Evolutionary conservation across 2,329 filamentous ascomycete species (phyloP).

Genomic region (Nemania sp.): DNA sequence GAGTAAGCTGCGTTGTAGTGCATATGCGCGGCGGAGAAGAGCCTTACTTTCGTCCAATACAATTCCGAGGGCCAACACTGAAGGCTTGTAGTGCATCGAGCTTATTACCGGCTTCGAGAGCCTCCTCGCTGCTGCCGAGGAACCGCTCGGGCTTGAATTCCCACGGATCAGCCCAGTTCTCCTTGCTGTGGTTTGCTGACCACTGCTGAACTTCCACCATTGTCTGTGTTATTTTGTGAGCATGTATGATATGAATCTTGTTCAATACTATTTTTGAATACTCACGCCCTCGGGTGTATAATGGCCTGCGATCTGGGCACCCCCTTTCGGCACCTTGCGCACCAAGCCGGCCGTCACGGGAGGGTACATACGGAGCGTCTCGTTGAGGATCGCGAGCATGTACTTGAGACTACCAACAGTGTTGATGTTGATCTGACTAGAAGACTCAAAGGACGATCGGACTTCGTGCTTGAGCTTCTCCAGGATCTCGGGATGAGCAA

Average conservation of each 20-base stretch:
- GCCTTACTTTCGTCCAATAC: slow-evolving; percentile 46
- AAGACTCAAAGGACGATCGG: slow-evolving; percentile 41
- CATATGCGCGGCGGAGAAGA: neutral
- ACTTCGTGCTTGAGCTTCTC: slow-evolving; percentile 45
- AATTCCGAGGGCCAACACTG: slow-evolving; percentile 43
- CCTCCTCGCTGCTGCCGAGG: slow-evolving; percentile 31
- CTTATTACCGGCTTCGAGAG: slow-evolving; percentile 38
- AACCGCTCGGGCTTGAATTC: slow-evolving; percentile 47
- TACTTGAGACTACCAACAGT: slow-evolving; percentile 43
- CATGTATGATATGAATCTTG: neutral
- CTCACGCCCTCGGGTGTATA: slow-evolving; percentile 36
- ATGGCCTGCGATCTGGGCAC: slow-evolving; percentile 32
- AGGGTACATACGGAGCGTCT: slow-evolving; percentile 48
- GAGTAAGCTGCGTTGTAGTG: slow-evolving; percentile 2
- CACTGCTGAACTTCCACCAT: slow-evolving; percentile 44
- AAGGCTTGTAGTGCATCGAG: slow-evolving; percentile 43
- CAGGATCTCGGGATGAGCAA: slow-evolving; percentile 38
- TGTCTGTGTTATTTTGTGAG: slow-evolving; percentile 36
- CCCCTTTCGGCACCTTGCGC: slow-evolving; percentile 29
- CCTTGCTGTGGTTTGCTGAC: slow-evolving; percentile 41
- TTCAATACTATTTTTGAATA: neutral
- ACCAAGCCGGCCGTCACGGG: slow-evolving; percentile 34
- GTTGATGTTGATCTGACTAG: slow-evolving; percentile 44
- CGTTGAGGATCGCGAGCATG: slow-evolving; percentile 47
- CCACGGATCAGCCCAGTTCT: slow-evolving; percentile 45